Percentiles rank a stretch among this genome's conserved stretches.
These are phyloP conservation scores for Theileria sp. DNA, from an alignment of 169 alveolate species.

Conservation along the genomic window DNA sequence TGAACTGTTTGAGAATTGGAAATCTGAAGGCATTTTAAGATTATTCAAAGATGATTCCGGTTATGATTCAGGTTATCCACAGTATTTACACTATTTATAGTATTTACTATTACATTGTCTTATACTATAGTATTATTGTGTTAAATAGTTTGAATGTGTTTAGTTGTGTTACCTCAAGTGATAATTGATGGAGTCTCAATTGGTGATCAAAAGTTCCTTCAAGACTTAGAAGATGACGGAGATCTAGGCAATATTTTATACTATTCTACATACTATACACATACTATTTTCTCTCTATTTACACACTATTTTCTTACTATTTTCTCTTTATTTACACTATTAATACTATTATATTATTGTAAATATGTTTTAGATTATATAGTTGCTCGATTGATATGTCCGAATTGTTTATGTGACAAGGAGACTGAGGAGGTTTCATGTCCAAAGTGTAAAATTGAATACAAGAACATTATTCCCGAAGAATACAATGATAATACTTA, in stretches of 20 bases:
- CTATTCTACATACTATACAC: too few relatives aligned
- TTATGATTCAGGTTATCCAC: constrained; percentile 16
- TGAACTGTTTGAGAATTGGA: constrained; percentile 78
- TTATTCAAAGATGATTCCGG: constrained; percentile 26
- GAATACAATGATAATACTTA: constrained; percentile 60
- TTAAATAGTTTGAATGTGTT: background rate
- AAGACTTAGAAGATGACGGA: constrained; percentile 87
- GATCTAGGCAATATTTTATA: constrained; percentile 65
- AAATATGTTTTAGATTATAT: constrained; percentile 66
- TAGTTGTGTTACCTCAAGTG: constrained; percentile 80
- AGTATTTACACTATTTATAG: background rate
- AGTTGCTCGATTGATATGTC: constrained; percentile 71
- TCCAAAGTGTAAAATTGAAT: constrained; percentile 62
- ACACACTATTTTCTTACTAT: too few relatives aligned
- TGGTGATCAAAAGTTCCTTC: constrained; percentile 78
- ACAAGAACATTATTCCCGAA: constrained; percentile 55
- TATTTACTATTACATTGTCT: too few relatives aligned
- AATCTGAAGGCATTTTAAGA: constrained; percentile 74
- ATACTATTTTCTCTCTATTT: too few relatives aligned
- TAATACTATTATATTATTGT: too few relatives aligned
- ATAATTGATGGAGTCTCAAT: constrained; percentile 81
- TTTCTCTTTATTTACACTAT: too few relatives aligned
- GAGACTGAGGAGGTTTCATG: constrained; percentile 63
- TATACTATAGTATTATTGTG: too few relatives aligned
- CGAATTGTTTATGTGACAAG: constrained; percentile 66